phyloP scores from a whole-genome alignment of 75 land plant genomes.

The Isoetes taiwanensis region DNA sequence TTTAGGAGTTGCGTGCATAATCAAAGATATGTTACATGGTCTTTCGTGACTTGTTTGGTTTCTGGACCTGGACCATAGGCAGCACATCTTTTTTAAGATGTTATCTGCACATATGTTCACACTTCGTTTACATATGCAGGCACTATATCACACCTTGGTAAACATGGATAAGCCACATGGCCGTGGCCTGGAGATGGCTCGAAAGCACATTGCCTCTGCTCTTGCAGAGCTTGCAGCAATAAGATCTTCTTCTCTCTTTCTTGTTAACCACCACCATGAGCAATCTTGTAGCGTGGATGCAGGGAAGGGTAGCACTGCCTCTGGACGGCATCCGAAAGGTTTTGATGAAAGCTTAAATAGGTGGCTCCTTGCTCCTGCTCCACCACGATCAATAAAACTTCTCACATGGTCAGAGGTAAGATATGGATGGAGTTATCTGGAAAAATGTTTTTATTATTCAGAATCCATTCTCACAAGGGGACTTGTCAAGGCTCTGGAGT shows the following conservation, averaged over 20 bases:
- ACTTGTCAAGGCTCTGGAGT: slow-evolving; percentile 46
- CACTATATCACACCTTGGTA: slow-evolving; percentile 53
- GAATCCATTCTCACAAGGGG: neutral
- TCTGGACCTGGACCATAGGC: no score
- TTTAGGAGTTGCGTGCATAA: no score
- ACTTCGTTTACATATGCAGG: slow-evolving; percentile 23
- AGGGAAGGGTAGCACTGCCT: slow-evolving; percentile 39
- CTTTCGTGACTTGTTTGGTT: no score
- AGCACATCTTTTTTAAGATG: no score
- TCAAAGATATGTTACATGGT: no score
- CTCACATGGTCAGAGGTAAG: slow-evolving; percentile 71
- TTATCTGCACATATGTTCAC: no score
- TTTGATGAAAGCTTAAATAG: slow-evolving; percentile 79
- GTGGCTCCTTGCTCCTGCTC: slow-evolving; percentile 71
- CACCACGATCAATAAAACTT: slow-evolving; percentile 82
- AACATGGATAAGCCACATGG: slow-evolving; percentile 89
- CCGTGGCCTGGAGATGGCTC: slow-evolving; percentile 81
- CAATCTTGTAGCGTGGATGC: no score
- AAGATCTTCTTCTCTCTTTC: slow-evolving; percentile 39
- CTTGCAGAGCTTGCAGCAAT: slow-evolving; percentile 52
- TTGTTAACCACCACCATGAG: slow-evolving; percentile 1
- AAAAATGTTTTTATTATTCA: neutral
- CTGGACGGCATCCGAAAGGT: slow-evolving; percentile 68
- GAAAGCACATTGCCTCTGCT: slow-evolving; percentile 72
- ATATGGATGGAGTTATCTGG: neutral